A percentile compares a stretch with the other conserved stretches of the same genome.
Conservation (phyloP, 2,329 filamentous ascomycete species). For the Westerdykella aurantiaca region DNA sequence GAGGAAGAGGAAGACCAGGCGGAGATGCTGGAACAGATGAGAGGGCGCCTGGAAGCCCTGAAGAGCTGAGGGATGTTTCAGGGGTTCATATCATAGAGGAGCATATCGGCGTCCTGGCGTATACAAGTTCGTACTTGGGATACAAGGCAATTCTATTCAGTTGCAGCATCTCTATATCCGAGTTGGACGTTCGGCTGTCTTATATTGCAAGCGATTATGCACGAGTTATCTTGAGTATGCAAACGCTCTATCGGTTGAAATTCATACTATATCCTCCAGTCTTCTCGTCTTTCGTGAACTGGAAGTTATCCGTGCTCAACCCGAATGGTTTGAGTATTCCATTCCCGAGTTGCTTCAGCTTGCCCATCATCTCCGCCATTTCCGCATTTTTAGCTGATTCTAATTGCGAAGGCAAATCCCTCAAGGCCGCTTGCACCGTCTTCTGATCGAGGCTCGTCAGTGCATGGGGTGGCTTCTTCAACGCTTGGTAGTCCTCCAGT, state of each 20-base stretch:
- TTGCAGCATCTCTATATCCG: too few species aligned
- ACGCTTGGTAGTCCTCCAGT: conserved; percentile 69
- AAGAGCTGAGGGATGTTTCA: conserved; percentile 60
- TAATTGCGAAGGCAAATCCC: conserved; percentile 59
- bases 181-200: too few species aligned
- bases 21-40: conserved; percentile 89
- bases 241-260: conserved; percentile 48
- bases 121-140: too few species aligned
- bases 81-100: too few species aligned
- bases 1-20: conserved; percentile 84
- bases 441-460: conserved; percentile 61
- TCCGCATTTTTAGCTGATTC: conserved; percentile 79
- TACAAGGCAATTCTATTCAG: too few species aligned
- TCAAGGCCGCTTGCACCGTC: conserved; percentile 62
- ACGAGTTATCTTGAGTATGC: too few species aligned
- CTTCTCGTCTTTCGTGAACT: conserved; percentile 85
- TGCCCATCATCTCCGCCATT: conserved; percentile 95
- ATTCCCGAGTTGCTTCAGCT: conserved; percentile 87
- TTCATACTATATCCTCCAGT: conserved; percentile 93
- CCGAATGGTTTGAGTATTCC: conserved; percentile 90
- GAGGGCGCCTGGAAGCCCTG: conserved; percentile 80
- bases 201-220: too few species aligned
- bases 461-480: conserved; percentile 52
- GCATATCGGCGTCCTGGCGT: too few species aligned
- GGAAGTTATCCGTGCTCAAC: conserved; percentile 87